Base-by-base conservation (phyloP, 2,329 filamentous ascomycete species). In the Chrysoporthe cubensis region DNA sequence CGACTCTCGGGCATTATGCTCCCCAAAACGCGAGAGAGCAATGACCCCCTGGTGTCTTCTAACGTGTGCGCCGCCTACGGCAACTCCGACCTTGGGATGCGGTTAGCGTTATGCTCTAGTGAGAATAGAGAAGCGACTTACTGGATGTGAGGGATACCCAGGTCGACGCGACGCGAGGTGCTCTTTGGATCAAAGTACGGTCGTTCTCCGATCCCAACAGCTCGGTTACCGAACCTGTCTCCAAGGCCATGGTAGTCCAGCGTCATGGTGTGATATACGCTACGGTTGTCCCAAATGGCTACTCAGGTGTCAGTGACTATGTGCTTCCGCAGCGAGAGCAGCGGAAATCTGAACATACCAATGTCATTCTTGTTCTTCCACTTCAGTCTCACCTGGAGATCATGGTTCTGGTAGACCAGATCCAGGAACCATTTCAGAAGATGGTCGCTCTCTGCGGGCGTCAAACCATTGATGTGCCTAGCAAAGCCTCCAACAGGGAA, bases 261-360 rank as follows among this genome's bases (percentile, higher is more conserved):
- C 0, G 86, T 89, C 0, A 86, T 86, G 13, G 82, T 84, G 71
- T 65, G 62, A 75, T 85, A 88, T 0, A 79, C 83, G 64, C 83
- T 84, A 7, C 87, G 78, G 69, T 89, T 89, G 71, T 90, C 87
- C 87, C 87, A 90, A 69, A 89, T 87, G 0, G 86, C 84, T 61
- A 48, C 3, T 3, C 4, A 46, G 6, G 42, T 6, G 21, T 44
- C 42, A 61, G 54, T 13, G 4, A n/a, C 16, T 8, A 26, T 57
- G 1, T 9, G 3, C 4, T 32, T 5, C 75, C 5, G 0, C 18
- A 14, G 3, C 2, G 21, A 48, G 14, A 65, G 70, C 69, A 62
- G 32, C 3, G 40, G 40, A n/a, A 44, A 2, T 21, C 18, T 21
- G 40, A n/a, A 37, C 2, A n/a, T 16, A 79, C 79, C 78, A 56